A percentile compares a stretch with the other conserved stretches of the same genome.
Evolutionary conservation across 2,329 filamentous ascomycete species (phyloP).

Genomic region (Claviceps sorghi): DNA sequence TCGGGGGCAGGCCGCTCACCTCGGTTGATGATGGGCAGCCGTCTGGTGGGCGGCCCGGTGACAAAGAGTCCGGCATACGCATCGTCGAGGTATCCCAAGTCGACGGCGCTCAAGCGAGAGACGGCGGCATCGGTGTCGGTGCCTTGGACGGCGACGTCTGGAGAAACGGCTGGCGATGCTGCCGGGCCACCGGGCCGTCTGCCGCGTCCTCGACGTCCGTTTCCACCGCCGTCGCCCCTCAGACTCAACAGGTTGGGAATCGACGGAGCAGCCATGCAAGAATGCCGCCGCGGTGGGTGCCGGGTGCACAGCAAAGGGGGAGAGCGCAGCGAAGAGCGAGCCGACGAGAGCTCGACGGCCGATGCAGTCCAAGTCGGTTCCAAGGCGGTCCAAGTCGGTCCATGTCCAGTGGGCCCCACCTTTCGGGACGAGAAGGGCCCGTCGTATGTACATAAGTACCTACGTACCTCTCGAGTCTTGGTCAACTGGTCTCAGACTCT

Average conservation of each 20-base stretch:
- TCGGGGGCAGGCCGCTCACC: constrained; percentile 36
- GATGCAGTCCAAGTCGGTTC: too few relatives aligned
- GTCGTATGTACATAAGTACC: too few relatives aligned
- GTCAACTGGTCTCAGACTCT: too few relatives aligned
- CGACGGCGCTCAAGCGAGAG: constrained; percentile 77
- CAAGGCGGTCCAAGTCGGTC: too few relatives aligned
- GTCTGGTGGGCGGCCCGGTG: constrained; percentile 38
- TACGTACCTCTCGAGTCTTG: too few relatives aligned
- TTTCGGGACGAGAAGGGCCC: too few relatives aligned
- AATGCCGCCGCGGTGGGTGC: background rate
- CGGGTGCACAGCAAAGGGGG: background rate
- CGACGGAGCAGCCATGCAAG: constrained; percentile 49
- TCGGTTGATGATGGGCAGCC: constrained; percentile 87
- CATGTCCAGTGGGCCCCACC: too few relatives aligned
- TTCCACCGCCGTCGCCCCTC: constrained; percentile 17
- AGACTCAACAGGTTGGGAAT: constrained; percentile 66
- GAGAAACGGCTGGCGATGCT: constrained; percentile 22
- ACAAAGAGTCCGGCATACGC: constrained; percentile 62
- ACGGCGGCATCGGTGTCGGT: constrained; percentile 87
- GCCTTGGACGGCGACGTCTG: constrained; percentile 67
- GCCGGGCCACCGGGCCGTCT: constrained; percentile 20
- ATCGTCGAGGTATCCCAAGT: constrained; percentile 72
- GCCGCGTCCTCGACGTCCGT: constrained; percentile 26
- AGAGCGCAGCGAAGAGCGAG: background rate
- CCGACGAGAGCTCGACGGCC: background rate